Percentiles rank a stretch among this genome's conserved stretches.
phyloP scores from a whole-genome alignment of 805 yeast species.

The Sugiyamaella mastotermitis region DNA sequence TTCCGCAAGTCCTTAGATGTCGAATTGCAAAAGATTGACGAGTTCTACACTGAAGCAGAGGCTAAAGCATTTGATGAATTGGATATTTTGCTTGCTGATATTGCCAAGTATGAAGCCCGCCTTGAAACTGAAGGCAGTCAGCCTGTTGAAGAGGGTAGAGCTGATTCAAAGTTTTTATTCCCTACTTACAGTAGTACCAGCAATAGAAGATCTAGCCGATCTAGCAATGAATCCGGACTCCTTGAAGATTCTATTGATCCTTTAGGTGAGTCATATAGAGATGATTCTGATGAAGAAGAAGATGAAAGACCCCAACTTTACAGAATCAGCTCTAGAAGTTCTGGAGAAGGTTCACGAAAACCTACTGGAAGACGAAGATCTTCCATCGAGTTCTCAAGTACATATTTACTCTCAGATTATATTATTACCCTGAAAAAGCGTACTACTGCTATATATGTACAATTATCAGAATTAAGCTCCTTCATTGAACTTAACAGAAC shows the following conservation, averaged over 20 bases:
- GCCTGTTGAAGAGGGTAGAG: background rate
- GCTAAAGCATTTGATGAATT: conserved; percentile 46
- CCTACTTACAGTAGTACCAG: background rate
- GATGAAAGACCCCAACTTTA: conserved; percentile 20
- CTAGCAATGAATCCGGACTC: background rate
- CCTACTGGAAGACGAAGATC: conserved; percentile 4
- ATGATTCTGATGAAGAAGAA: conserved; percentile 5
- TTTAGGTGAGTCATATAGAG: background rate
- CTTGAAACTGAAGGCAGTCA: background rate
- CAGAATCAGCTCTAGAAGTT: conserved; percentile 1
- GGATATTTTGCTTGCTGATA: conserved; percentile 53
- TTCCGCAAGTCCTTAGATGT: conserved; percentile 69
- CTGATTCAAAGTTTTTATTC: background rate
- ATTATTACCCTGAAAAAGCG: conserved; percentile 58
- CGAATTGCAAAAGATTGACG: conserved; percentile 71
- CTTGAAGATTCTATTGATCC: background rate
- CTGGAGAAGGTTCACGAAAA: conserved; percentile 6
- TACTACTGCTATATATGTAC: conserved; percentile 59
- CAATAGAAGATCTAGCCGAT: background rate
- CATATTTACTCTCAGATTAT: conserved; percentile 35
- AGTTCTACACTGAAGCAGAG: conserved; percentile 67
- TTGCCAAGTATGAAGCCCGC: conserved; percentile 42
- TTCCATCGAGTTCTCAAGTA: conserved; percentile 7
- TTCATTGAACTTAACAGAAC: conserved; percentile 78
- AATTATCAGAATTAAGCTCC: conserved; percentile 75